Evolutionary conservation across 1,284 basidiomycete species (phyloP).

Genomic region (Trichosporon faecale): DNA sequence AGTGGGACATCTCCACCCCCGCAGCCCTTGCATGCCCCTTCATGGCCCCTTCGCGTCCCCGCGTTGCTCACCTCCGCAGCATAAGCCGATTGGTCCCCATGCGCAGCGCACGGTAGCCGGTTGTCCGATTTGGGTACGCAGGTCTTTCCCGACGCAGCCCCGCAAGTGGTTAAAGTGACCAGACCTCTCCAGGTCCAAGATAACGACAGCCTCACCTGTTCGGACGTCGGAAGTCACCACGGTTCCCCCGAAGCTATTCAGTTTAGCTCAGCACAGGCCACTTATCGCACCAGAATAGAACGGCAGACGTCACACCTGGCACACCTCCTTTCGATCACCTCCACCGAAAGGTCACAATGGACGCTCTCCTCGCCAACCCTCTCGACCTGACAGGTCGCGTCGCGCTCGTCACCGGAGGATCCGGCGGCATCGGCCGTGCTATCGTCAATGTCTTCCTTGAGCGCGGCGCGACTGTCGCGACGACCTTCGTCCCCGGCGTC

Average conservation of each 20-base stretch:
- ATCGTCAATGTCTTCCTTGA: neutral
- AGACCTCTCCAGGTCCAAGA: neutral
- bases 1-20: neutral
- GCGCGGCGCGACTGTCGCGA: neutral
- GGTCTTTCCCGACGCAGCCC: neutral
- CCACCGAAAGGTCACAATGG: neutral
- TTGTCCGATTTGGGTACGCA: neutral
- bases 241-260: neutral
- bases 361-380: neutral
- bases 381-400: neutral
- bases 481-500: neutral
- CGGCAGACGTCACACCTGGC: neutral
- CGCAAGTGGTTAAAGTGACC: neutral
- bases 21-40: neutral
- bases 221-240: no score
- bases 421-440: neutral
- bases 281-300: neutral
- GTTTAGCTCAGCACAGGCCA: neutral
- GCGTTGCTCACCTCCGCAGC: neutral
- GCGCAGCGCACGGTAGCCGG: neutral
- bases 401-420: neutral
- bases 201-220: neutral
- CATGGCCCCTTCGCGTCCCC: no score
- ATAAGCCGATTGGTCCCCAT: neutral
- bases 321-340: no score